Percentiles rank a stretch among this genome's conserved stretches.
Evolutionary conservation across 208 protist genomes (phyloP).

Genomic region (Jaenimonas drosophilae): DNA sequence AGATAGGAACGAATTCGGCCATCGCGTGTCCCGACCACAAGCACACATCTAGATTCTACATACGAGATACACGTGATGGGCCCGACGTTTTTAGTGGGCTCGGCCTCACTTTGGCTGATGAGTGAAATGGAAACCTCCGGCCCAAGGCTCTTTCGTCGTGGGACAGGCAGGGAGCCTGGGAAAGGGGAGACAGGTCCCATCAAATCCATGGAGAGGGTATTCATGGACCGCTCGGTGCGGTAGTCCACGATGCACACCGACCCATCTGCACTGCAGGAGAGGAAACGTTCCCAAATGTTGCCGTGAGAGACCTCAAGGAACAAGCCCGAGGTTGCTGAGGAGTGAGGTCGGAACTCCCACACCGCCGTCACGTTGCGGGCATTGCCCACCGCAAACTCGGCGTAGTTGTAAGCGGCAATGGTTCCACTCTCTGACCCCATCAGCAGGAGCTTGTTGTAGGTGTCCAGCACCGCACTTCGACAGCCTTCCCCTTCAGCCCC

Average conservation of each 20-base stretch:
- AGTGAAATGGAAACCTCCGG: too few relatives aligned
- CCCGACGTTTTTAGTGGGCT: too few relatives aligned
- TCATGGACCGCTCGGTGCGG: conserved; percentile 1
- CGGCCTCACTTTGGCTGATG: too few relatives aligned
- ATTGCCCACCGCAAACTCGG: conserved; percentile 25
- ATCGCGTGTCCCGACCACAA: too few relatives aligned
- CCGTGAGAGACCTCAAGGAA: conserved; percentile 31
- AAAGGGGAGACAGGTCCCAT: neutral
- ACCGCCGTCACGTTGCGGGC: conserved; percentile 8
- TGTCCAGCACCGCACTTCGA: conserved; percentile 27
- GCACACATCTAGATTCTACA: too few relatives aligned
- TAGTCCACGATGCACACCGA: conserved; percentile 27
- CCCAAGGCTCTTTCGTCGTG: too few relatives aligned
- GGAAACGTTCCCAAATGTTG: conserved; percentile 37
- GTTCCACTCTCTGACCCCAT: conserved; percentile 45
- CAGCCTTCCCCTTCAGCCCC: conserved; percentile 10
- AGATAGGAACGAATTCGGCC: too few relatives aligned
- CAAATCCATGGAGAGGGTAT: neutral
- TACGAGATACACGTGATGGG: too few relatives aligned
- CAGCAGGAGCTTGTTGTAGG: conserved; percentile 35
- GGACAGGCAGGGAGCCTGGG: neutral
- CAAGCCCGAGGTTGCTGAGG: conserved; percentile 32
- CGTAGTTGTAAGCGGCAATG: conserved; percentile 44
- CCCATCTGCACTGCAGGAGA: conserved; percentile 29
- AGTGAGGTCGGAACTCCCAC: conserved; percentile 17